Evolutionary conservation across 495 filamentous ascomycete species (phyloP), one percentile per base, ranked within the genome.

Genomic region (Penicillium flavigenum): DNA sequence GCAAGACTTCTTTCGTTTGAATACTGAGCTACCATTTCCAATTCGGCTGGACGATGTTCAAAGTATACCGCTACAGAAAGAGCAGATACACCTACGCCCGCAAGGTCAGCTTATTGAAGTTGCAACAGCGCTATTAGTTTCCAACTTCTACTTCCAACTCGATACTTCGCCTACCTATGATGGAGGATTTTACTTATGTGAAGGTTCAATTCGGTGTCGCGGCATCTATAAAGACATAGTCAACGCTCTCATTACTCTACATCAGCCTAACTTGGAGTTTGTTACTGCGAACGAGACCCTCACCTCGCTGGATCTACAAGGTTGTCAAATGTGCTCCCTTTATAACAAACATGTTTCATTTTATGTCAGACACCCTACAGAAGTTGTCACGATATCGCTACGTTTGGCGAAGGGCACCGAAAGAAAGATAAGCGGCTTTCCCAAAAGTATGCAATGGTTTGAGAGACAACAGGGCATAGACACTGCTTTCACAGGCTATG

Each of bases 391-490:
- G 7, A 61, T 66, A 32, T 63, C 48, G n/a, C 19, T 66, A 8
- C 44, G 48, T 14, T 34, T 49, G 24, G 32, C 19, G 6, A 45
- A 45, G 19, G 42, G 42, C 10, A 47, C 24, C 10, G 29, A 22
- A 22, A 42, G 61, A 29, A 63, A 52, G 34, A 61, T 66, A 41
- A 66, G 63, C 39, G 61, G 63, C n/a, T 66, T 66, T 49, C 61
- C 63, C 4, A 58, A 63, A 51, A 61, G 20, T n/a, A 55, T 63
- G 57, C n/a, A 34, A 24, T 66, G 61, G 61, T 66, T 66, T 31
- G 38, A 54, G 20, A 20, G 12, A 20, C 57, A 66, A 36, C 52
- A 66, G 51, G 54, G 58, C 9, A 39, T 66, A 26, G 27, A 66
- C 42, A 39, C 17, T 32, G 32, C 48, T 22, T 51, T 51, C 7